Conservation (phyloP, 495 filamentous ascomycete genomes). For the Penicillium pulvis region DNA sequence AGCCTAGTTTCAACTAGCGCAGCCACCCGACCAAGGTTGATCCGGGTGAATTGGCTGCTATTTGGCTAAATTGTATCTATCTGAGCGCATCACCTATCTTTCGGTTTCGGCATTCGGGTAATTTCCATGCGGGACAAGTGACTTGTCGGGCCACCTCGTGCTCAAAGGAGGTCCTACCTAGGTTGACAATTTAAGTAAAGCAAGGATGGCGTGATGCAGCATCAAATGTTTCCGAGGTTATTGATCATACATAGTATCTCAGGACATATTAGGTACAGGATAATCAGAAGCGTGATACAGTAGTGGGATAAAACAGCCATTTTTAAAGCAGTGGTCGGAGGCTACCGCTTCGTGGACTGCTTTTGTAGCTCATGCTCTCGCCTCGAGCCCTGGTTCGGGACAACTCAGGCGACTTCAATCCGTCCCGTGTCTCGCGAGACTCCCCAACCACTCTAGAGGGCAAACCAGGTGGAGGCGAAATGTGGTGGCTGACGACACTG, state of each 20-base stretch:
- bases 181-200: background rate
- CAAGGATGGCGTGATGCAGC: background rate
- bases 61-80: conserved; percentile 18
- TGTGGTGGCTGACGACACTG: conserved; percentile 45
- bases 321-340: conserved; percentile 35
- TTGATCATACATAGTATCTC: background rate
- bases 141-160: background rate
- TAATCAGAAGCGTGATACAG: conserved; percentile 1
- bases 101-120: background rate
- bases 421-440: conserved; percentile 20
- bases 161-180: background rate
- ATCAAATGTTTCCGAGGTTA: background rate
- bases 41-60: conserved; percentile 16
- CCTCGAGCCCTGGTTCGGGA: conserved; percentile 28
- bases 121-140: background rate
- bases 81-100: background rate
- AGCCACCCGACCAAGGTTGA: conserved; percentile 17
- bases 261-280: conserved; percentile 6
- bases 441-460: conserved; percentile 27
- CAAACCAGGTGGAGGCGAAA: conserved; percentile 38
- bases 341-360: conserved; percentile 34
- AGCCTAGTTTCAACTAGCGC: background rate
- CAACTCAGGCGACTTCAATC: conserved; percentile 28
- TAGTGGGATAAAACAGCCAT: background rate
- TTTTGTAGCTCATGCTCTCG: conserved; percentile 31